phyloP scores from a whole-genome alignment of 1,284 basidiomycete species.

The Cutaneotrichosporon cutaneum region DNA sequence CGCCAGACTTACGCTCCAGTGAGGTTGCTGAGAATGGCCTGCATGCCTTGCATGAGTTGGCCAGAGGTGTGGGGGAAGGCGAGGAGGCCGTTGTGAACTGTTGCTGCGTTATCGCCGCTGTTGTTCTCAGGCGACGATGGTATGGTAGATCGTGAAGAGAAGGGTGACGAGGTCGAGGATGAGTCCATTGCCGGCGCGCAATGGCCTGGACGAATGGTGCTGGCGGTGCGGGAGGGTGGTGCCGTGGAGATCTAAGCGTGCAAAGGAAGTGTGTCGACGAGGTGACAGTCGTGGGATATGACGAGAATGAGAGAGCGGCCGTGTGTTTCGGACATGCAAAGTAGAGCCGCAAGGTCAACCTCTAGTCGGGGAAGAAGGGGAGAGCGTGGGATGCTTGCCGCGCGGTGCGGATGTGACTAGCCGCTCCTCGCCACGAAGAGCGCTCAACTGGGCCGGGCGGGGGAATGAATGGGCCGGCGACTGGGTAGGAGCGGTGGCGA shows the following conservation, averaged over 20 bases:
- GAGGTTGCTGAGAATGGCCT: slow-evolving; percentile 33
- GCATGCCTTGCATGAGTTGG: slow-evolving; percentile 37
- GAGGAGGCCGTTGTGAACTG: slow-evolving; percentile 6
- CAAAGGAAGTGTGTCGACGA: background rate
- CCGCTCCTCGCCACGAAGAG: background rate
- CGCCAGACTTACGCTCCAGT: slow-evolving; percentile 24
- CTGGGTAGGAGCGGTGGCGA: background rate
- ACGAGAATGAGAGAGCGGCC: background rate
- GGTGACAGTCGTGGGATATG: background rate
- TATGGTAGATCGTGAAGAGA: slow-evolving; percentile 38
- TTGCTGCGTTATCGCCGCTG: slow-evolving; percentile 21
- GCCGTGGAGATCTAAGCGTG: background rate
- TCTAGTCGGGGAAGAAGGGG: background rate
- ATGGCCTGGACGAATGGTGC: slow-evolving; percentile 1
- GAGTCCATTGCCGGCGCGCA: slow-evolving; percentile 30
- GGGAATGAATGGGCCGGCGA: background rate
- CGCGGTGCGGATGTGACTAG: background rate
- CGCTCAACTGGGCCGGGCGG: background rate
- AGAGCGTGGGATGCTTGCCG: background rate
- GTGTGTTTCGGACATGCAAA: slow-evolving; percentile 8
- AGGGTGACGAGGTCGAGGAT: slow-evolving; percentile 39
- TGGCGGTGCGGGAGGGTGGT: background rate
- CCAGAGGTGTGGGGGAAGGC: slow-evolving; percentile 17
- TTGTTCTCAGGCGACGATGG: slow-evolving; percentile 39
- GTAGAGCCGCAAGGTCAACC: background rate